A percentile compares a stretch with the other conserved stretches of the same genome.
These are phyloP conservation scores for Globisporangium yorkense DNA, from an alignment of 352 stramenopile genomes.

Conservation along the genomic window DNA sequence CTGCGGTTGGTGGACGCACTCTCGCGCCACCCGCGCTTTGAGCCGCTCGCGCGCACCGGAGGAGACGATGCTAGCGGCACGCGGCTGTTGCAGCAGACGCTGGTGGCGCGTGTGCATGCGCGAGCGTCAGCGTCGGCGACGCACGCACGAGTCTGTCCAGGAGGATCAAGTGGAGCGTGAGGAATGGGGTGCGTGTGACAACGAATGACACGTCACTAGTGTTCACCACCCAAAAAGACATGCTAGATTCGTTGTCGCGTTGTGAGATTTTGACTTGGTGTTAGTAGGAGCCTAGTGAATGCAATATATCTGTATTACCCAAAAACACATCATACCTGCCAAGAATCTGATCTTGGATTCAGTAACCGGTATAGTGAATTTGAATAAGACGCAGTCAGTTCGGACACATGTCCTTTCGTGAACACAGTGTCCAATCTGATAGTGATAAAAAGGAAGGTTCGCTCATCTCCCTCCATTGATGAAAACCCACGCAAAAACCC, in stretches of 20 bases:
- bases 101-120: background rate
- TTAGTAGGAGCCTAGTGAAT: background rate
- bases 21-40: conserved; percentile 1
- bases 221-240: no score
- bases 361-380: background rate
- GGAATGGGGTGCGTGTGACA: background rate
- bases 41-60: background rate
- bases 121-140: no score
- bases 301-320: background rate
- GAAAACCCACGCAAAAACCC: background rate
- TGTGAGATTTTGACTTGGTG: no score
- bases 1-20: conserved; percentile 12
- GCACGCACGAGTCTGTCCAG: background rate
- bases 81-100: background rate
- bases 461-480: background rate
- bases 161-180: no score
- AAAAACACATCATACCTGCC: background rate
- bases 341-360: background rate
- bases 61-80: background rate
- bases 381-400: background rate
- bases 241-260: no score
- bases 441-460: background rate
- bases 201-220: no score
- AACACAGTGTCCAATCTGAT: background rate
- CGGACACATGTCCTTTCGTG: background rate